Base-by-base conservation (phyloP, 768 basidiomycete species). In the Xanthoconium purpureum region DNA sequence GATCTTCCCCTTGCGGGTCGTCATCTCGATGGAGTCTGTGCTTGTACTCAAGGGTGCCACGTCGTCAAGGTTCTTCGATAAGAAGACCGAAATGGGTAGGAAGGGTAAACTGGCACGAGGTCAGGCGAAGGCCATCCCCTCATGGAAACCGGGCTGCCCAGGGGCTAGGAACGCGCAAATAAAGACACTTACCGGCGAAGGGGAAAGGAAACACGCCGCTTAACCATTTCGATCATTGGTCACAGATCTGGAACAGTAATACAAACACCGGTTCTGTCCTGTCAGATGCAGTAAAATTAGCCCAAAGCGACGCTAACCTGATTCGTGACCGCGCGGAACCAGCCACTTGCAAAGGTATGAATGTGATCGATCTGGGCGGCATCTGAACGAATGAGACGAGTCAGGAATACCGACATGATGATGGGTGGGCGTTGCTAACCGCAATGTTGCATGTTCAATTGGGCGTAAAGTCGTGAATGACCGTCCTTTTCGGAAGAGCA, bases 71-170 rank as follows among this genome's bases (percentile, higher is more conserved):
- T 47, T 54, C 57, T 60, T 60, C 61, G 66, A 71, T 66, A 60
- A 68, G 61, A 58, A 46, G 47, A 54, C 69, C 58, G 54, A 65
- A 73, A 63, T 33, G 57, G 71, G 64, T 7, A 58, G 35, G 51
- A 59, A 58, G 60, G 62, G 58, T 64, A 70, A 60, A 54, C 58
- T 59, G 57, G 58, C 69, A 70, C 69, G 71, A 72, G 71, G 66
- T 59, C 58, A 32, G 54, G 59, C 47, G 52, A 62, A 66, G 59
- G 56, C 49, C 51, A 61, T 60, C 60, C 61, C 71, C 66, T 66
- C 64, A 61, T 64, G 69, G 66, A 60, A 56, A 50, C 50, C 55
- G 40, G 56, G 49, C 48, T 50, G 58, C 49, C 59, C 59, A 59
- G 52, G 52, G 35, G 30, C 42, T 37, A 66, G 64, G 67, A 54